Base-by-base conservation (phyloP, 2,329 filamentous ascomycete species). In the Ophiocordyceps unilateralis region DNA sequence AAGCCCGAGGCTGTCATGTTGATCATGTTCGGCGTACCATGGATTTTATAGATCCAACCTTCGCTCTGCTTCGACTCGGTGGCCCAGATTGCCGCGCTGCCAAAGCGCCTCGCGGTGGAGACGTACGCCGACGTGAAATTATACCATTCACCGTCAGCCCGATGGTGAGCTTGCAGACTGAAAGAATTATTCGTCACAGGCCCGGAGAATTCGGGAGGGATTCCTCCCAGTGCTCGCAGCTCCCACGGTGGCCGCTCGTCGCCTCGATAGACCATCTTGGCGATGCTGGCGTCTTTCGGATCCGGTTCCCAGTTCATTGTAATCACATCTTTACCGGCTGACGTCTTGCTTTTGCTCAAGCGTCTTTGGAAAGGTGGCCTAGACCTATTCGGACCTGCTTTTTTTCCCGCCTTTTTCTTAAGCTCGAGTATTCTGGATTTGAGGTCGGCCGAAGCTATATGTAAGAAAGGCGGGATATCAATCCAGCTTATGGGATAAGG, bases 21-120 rank as follows among this genome's bases (percentile, higher is more conserved):
- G 10, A 42, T 24, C 41, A 42, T 42, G 41, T 42, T 42, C 21
- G 41, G 41, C 28, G 41, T 36, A 7, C 30, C 20, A 14, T 24
- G 41, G 2, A 42, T 36, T 19, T n/a, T 21, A n/a, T 42, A 42
- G 6, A 42, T n/a, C 19, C 19, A 37, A 11, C 28, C 40, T 5
- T 28, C 22, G 10, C n/a, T 5, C 8, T 14, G 7, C 15, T 23
- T 26, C 7, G 17, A 17, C 1, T n/a, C 17, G 4, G 8, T 14
- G 10, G 10, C 26, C 10, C 17, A 40, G 3, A 7, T 9, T 1
- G 30, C 24, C 12, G 40, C 26, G 40, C 17, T n/a, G 12, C 40
- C 26, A 10, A 41, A 41, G 7, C 6, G 3, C 10, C 26, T 20
- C 10, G 26, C 15, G 4, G 40, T 41, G n/a, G 40, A 32, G 5